A percentile compares a stretch with the other conserved stretches of the same genome.
phyloP scores from a whole-genome alignment of 106 monocot genomes.

The Allium cepa region DNA sequence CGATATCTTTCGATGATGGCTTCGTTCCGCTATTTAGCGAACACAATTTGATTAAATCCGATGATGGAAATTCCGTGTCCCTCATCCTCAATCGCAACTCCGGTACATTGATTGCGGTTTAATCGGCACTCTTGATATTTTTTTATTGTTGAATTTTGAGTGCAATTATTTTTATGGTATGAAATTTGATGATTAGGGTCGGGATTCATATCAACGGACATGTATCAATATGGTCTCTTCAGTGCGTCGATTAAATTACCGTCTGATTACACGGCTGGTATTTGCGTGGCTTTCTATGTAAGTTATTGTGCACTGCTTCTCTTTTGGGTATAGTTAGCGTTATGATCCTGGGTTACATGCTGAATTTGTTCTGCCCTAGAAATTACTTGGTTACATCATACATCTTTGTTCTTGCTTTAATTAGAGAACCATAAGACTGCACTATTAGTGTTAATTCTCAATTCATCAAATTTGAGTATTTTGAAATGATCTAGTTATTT shows the following conservation, averaged over 20 bases:
- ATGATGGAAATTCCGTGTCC: slow-evolving; percentile 21
- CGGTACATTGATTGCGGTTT: slow-evolving; percentile 23
- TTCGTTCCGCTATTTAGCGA: slow-evolving; percentile 37
- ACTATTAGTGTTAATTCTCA: too few relatives aligned
- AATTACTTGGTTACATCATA: too few relatives aligned
- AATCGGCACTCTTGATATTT: not conserved
- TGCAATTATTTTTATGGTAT: not conserved
- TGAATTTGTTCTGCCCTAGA: too few relatives aligned
- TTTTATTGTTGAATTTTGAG: not conserved
- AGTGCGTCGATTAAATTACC: slow-evolving; percentile 64
- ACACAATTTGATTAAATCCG: slow-evolving; percentile 25
- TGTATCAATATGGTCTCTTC: slow-evolving; percentile 52
- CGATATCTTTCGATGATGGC: slow-evolving; percentile 41
- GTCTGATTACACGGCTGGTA: slow-evolving; percentile 51
- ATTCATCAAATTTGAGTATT: too few relatives aligned
- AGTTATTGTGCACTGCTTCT: slow-evolving; percentile 2
- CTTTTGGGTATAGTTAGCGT: too few relatives aligned
- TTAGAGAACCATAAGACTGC: too few relatives aligned
- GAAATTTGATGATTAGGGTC: slow-evolving; percentile 21
- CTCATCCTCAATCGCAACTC: slow-evolving; percentile 43
- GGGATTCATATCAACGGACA: slow-evolving; percentile 48
- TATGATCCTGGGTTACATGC: too few relatives aligned
- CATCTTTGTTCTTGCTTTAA: too few relatives aligned
- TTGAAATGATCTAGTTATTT: too few relatives aligned
- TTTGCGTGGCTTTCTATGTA: slow-evolving; percentile 76